A percentile compares a stretch with the other conserved stretches of the same genome.
These are phyloP conservation scores for Spathaspora hagerdaliae DNA, from an alignment of 805 yeast species.

Conservation along the genomic window DNA sequence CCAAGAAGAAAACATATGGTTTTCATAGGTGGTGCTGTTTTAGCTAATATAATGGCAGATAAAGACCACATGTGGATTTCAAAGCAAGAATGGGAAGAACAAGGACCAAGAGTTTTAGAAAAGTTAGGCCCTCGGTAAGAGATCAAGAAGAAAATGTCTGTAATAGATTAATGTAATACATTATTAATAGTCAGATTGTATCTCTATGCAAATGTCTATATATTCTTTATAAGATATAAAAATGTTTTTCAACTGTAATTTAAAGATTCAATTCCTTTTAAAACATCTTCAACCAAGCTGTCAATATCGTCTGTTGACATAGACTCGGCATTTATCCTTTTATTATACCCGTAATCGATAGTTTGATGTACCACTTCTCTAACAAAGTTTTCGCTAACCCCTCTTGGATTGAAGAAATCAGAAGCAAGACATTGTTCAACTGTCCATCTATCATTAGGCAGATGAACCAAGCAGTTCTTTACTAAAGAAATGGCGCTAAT, in stretches of 20 bases:
- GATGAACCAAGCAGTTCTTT: constrained; percentile 64
- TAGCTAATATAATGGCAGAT: constrained; percentile 97
- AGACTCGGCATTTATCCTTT: constrained; percentile 34
- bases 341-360: constrained; percentile 60
- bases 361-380: constrained; percentile 73
- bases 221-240: neutral
- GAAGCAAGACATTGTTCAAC: constrained; percentile 57
- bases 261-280: constrained; percentile 34
- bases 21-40: constrained; percentile 96
- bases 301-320: constrained; percentile 40
- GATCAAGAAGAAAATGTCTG: neutral
- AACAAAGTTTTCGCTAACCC: constrained; percentile 63
- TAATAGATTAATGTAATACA: neutral
- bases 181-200: neutral
- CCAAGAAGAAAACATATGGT: constrained; percentile 99
- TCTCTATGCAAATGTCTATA: neutral
- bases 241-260: constrained; percentile 23
- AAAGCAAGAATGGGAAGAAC: constrained; percentile 97
- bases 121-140: constrained; percentile 87
- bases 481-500: constrained; percentile 66
- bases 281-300: constrained; percentile 34
- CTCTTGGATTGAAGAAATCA: constrained; percentile 70
- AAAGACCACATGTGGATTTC: constrained; percentile 98
- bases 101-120: constrained; percentile 77
- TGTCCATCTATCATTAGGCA: constrained; percentile 65